A percentile compares a stretch with the other conserved stretches of the same genome.
Evolutionary conservation across 2,329 filamentous ascomycete species (phyloP).

Genomic region (Colletotrichum tropicicola): DNA sequence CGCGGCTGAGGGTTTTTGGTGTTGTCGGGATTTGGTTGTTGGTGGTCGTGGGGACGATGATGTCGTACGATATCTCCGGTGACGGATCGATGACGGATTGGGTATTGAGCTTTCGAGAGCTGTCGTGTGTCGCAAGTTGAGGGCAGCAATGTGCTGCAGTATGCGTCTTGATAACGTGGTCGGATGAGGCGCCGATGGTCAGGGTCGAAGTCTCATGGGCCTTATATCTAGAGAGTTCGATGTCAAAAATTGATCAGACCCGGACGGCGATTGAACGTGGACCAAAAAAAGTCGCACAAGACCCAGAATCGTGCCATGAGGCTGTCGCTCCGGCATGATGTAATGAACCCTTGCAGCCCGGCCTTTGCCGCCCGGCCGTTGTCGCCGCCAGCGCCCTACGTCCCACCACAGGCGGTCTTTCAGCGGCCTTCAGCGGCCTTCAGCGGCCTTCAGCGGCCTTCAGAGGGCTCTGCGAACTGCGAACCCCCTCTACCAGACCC

Average conservation of each 20-base stretch:
- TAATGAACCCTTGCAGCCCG: conserved; percentile 24
- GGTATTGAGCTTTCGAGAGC: background rate
- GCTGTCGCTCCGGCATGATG: conserved; percentile 28
- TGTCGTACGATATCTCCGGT: conserved; percentile 23
- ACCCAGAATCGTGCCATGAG: conserved; percentile 29
- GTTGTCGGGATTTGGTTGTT: conserved; percentile 13
- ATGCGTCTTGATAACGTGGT: too few relatives aligned
- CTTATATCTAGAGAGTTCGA: conserved; percentile 18
- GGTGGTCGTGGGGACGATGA: conserved; percentile 6
- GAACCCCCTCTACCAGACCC: conserved; percentile 31
- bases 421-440: background rate
- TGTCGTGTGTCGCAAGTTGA: background rate
- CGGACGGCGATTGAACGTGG: conserved; percentile 27
- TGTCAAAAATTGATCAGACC: background rate
- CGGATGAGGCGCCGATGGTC: too few relatives aligned
- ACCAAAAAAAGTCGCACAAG: conserved; percentile 17
- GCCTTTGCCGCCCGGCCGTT: conserved; percentile 20
- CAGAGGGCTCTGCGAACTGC: conserved; percentile 27
- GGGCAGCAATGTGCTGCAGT: background rate
- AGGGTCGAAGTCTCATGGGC: background rate
- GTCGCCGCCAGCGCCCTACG: conserved; percentile 1
- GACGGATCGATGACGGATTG: conserved; percentile 26
- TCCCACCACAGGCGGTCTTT: background rate
- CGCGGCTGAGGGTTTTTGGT: background rate
- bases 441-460: background rate